These are phyloP conservation scores for Lentinula novae-zelandiae DNA, from an alignment of 1,284 basidiomycete genomes.

Conservation along the genomic window DNA sequence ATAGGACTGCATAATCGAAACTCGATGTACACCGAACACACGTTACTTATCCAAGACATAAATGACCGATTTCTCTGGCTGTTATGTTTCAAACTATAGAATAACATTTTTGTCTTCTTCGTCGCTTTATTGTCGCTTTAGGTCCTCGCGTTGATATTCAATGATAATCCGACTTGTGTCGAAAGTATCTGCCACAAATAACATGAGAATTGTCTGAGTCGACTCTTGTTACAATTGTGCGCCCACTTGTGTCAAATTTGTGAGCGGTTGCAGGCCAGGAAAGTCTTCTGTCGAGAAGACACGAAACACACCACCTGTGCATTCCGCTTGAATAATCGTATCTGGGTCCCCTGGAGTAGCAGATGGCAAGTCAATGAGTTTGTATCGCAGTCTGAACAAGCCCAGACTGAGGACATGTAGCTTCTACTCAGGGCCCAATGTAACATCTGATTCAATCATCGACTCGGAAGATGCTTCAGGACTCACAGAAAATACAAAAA, in stretches of 20 bases:
- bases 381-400: slow-evolving; percentile 8
- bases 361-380: slow-evolving; percentile 4
- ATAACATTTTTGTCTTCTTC: not conserved
- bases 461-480: not conserved
- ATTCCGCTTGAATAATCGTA: slow-evolving; percentile 30
- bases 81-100: too few relatives aligned
- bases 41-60: too few relatives aligned
- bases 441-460: not conserved
- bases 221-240: not conserved
- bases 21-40: too few relatives aligned
- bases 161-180: not conserved
- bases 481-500: slow-evolving; percentile 55
- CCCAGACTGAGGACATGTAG: slow-evolving; percentile 4
- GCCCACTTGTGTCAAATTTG: slow-evolving; percentile 39
- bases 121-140: not conserved
- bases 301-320: slow-evolving; percentile 38
- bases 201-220: not conserved
- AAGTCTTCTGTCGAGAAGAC: slow-evolving; percentile 41
- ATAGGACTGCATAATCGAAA: too few relatives aligned
- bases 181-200: not conserved
- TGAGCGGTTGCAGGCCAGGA: slow-evolving; percentile 38
- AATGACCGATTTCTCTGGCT: too few relatives aligned
- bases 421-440: not conserved
- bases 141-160: not conserved
- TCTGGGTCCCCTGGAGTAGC: not conserved